phyloP scores from a whole-genome alignment of 2,329 filamentous ascomycete species.

The Paraphoma sp. region DNA sequence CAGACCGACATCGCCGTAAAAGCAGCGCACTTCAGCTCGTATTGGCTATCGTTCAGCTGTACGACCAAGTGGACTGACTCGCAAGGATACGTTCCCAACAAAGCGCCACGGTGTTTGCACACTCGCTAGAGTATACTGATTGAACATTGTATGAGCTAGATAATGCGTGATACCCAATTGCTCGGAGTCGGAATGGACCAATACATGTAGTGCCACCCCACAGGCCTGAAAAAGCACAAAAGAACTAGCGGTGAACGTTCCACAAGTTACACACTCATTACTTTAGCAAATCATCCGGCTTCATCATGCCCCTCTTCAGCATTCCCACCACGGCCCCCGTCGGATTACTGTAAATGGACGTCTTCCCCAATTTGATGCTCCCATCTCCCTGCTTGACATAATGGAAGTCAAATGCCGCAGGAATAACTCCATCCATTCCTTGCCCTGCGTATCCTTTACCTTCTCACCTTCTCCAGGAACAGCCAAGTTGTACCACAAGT shows the following conservation, averaged over 20 bases:
- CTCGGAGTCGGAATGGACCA: too few relatives aligned
- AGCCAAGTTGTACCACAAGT: constrained; percentile 11
- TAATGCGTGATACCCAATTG: too few relatives aligned
- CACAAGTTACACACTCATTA: background rate
- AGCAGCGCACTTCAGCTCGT: too few relatives aligned
- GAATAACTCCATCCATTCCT: constrained; percentile 15
- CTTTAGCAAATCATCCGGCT: constrained; percentile 19
- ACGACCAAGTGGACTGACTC: too few relatives aligned
- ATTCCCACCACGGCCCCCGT: constrained; percentile 12
- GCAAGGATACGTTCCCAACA: too few relatives aligned
- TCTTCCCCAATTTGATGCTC: constrained; percentile 6
- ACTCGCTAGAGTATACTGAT: too few relatives aligned
- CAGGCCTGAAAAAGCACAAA: background rate
- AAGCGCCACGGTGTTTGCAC: too few relatives aligned
- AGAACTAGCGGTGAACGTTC: background rate
- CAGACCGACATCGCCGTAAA: too few relatives aligned
- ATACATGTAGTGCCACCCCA: too few relatives aligned
- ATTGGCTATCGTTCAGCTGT: too few relatives aligned
- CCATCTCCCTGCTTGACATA: constrained; percentile 8
- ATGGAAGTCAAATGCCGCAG: constrained; percentile 12
- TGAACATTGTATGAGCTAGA: too few relatives aligned
- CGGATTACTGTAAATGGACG: constrained; percentile 14
- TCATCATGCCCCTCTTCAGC: constrained; percentile 21
- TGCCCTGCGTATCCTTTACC: constrained; percentile 8
- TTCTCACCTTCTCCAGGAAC: constrained; percentile 8